phyloP scores from a whole-genome alignment of 345 rosid genomes.

The Odontarrhena argentea region DNA sequence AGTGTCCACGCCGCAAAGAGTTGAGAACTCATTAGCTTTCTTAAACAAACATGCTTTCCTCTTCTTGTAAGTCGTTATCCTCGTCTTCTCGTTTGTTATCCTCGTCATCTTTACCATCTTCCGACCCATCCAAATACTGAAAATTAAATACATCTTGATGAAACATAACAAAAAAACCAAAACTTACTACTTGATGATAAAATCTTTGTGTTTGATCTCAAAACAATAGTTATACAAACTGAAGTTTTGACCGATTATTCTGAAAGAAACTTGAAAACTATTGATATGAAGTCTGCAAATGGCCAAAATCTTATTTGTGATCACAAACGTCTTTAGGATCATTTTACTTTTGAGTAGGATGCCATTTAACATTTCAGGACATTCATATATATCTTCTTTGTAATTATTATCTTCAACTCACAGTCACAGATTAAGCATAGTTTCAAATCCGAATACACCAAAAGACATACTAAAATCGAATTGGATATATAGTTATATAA shows the following conservation, averaged over 20 bases:
- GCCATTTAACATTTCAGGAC: neutral
- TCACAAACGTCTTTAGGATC: constrained; percentile 4
- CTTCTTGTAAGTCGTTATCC: constrained; percentile 44
- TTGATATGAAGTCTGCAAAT: neutral
- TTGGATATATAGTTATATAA: constrained; percentile 3
- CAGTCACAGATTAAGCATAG: neutral
- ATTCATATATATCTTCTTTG: constrained; percentile 1
- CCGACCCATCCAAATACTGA: constrained; percentile 37
- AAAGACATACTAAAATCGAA: neutral
- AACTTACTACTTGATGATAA: neutral
- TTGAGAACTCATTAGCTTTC: constrained; percentile 45
- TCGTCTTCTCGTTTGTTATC: constrained; percentile 44
- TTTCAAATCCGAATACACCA: neutral
- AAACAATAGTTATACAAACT: neutral
- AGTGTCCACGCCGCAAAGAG: constrained; percentile 46
- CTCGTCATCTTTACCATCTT: constrained; percentile 41
- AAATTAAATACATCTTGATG: too few species aligned
- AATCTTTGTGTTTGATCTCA: neutral
- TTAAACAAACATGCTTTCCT: constrained; percentile 44
- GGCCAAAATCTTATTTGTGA: constrained; percentile 1
- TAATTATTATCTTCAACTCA: constrained; percentile 2
- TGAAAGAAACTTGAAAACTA: neutral
- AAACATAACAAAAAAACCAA: neutral
- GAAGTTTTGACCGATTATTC: neutral
- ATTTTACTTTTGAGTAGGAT: neutral